Evolutionary conservation across 2,329 filamentous ascomycete species (phyloP).

Genomic region (Talaromyces sp.): DNA sequence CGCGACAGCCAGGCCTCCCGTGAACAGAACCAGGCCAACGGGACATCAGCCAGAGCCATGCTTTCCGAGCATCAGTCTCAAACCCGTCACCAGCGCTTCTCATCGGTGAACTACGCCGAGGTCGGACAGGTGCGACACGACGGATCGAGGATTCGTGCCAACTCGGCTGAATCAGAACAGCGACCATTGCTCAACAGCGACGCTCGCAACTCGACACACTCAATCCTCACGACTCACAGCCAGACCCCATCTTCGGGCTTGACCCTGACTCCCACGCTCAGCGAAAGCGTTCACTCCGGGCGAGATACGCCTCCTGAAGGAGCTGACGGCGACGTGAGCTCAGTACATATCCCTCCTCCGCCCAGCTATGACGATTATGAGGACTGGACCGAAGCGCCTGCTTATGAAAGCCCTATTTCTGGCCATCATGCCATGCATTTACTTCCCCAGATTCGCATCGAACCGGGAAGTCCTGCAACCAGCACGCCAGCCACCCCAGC

Average conservation of each 20-base stretch:
- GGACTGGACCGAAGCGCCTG: slow-evolving; percentile 23
- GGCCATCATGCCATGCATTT: background rate
- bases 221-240: slow-evolving; percentile 12
- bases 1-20: slow-evolving; percentile 49
- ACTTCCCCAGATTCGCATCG: slow-evolving; percentile 10
- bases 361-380: slow-evolving; percentile 20
- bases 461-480: slow-evolving; percentile 6
- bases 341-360: slow-evolving; percentile 13
- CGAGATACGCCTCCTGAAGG: background rate
- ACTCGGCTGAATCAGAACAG: slow-evolving; percentile 42
- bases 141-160: slow-evolving; percentile 42
- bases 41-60: slow-evolving; percentile 28
- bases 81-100: slow-evolving; percentile 38
- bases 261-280: slow-evolving; percentile 1
- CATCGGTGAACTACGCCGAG: slow-evolving; percentile 43
- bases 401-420: slow-evolving; percentile 16
- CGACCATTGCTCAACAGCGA: slow-evolving; percentile 38
- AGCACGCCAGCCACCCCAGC: slow-evolving; percentile 1
- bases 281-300: slow-evolving; percentile 3
- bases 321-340: slow-evolving; percentile 11
- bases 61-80: slow-evolving; percentile 41
- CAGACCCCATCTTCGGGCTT: slow-evolving; percentile 7
- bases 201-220: slow-evolving; percentile 20
- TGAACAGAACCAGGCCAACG: slow-evolving; percentile 32
- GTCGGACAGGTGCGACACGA: slow-evolving; percentile 45